phyloP scores from a whole-genome alignment of 164 flowering plant species.

The Protea cynaroides region DNA sequence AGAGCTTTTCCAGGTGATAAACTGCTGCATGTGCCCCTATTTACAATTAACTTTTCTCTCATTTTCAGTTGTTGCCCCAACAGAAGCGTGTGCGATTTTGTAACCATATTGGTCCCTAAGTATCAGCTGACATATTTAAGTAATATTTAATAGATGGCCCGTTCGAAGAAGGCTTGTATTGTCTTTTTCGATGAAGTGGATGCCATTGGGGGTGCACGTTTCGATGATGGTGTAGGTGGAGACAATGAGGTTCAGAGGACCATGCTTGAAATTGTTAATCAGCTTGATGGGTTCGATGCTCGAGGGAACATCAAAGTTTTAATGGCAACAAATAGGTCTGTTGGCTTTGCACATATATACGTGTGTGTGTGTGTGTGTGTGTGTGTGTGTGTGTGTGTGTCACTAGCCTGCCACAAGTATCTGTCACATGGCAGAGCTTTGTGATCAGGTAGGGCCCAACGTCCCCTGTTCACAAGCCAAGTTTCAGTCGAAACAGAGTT shows the following conservation, averaged over 20 bases:
- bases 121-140: not conserved
- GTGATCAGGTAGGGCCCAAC: too few relatives aligned
- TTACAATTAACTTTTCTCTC: not conserved
- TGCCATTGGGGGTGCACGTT: conserved; percentile 98
- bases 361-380: too few relatives aligned
- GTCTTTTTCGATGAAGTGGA: conserved; percentile 98
- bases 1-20: conserved; percentile 83
- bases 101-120: not conserved
- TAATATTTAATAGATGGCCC: too few relatives aligned
- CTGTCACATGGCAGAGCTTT: too few relatives aligned
- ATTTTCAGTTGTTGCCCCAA: not conserved
- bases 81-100: not conserved
- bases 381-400: too few relatives aligned
- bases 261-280: conserved; percentile 98
- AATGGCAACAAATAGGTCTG: conserved; percentile 94
- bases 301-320: conserved; percentile 94
- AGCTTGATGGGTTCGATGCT: conserved; percentile 98
- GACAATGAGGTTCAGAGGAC: conserved; percentile 98
- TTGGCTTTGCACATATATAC: not conserved
- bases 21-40: not conserved
- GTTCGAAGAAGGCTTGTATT: conserved; percentile 94
- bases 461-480: too few relatives aligned
- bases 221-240: conserved; percentile 97
- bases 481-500: too few relatives aligned
- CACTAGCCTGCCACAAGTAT: too few relatives aligned